These are phyloP conservation scores for Boletus huronensis DNA, from an alignment of 768 basidiomycete species.

Conservation along the genomic window DNA sequence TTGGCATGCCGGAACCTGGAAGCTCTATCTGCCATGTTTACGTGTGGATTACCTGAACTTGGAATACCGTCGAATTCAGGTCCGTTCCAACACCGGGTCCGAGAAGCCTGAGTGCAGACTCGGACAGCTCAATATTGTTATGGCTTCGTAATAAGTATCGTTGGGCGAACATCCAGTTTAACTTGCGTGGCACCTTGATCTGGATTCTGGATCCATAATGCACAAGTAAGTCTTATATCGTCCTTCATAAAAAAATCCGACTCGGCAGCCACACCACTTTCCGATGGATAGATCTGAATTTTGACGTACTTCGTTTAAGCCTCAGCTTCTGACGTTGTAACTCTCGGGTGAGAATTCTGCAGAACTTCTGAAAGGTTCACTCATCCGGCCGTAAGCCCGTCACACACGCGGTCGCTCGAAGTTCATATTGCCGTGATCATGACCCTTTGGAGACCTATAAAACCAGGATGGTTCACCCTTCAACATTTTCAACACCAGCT, in stretches of 20 bases:
- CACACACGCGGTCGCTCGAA: too few relatives aligned
- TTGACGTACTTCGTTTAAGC: neutral
- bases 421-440: neutral
- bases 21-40: too few relatives aligned
- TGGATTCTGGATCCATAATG: too few relatives aligned
- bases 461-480: neutral
- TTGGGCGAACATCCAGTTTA: neutral
- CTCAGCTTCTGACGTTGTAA: neutral
- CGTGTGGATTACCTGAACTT: too few relatives aligned
- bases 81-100: too few relatives aligned
- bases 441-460: slow-evolving; percentile 2
- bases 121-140: too few relatives aligned
- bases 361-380: too few relatives aligned
- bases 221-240: neutral
- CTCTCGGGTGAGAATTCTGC: neutral
- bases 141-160: neutral
- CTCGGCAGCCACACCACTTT: neutral
- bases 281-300: too few relatives aligned
- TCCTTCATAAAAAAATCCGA: neutral
- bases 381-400: too few relatives aligned
- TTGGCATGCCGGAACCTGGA: too few relatives aligned
- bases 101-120: too few relatives aligned
- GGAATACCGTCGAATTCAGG: too few relatives aligned
- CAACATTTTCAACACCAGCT: neutral
- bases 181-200: neutral